A percentile compares a stretch with the other conserved stretches of the same genome.
These are phyloP conservation scores for Talaromyces funiculosus DNA, from an alignment of 2,329 filamentous ascomycete genomes.

Conservation along the genomic window DNA sequence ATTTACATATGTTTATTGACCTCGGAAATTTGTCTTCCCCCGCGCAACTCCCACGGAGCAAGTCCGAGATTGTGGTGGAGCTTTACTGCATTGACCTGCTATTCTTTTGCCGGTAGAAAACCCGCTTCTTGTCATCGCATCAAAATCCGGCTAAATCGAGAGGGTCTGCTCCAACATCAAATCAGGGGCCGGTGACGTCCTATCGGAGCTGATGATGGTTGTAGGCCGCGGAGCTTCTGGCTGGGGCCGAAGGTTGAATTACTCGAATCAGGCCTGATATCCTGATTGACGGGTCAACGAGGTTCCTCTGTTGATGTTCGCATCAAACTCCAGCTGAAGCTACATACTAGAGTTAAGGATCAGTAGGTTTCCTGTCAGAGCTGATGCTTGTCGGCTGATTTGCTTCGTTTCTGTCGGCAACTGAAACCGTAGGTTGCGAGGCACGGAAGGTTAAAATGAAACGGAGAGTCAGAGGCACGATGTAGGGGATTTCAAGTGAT, in stretches of 20 bases:
- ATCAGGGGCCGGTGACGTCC: background rate
- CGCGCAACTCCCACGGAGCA: constrained; percentile 1
- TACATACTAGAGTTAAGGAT: too few relatives aligned
- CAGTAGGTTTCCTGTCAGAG: too few relatives aligned
- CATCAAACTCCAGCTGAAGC: background rate
- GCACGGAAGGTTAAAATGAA: background rate
- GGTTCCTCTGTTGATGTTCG: too few relatives aligned
- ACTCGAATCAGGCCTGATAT: too few relatives aligned
- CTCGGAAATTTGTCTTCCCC: background rate
- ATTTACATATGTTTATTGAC: background rate
- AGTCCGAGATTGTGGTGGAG: constrained; percentile 1
- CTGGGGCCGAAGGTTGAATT: background rate
- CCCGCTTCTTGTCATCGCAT: background rate
- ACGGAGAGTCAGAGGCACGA: background rate
- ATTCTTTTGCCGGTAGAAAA: background rate
- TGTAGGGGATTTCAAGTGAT: background rate
- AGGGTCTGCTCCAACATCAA: background rate
- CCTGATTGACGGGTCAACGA: too few relatives aligned
- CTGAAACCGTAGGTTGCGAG: background rate
- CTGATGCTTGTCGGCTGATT: background rate
- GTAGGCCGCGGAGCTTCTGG: background rate
- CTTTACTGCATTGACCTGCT: background rate
- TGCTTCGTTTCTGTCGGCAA: background rate
- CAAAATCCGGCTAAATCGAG: background rate
- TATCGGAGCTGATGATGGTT: background rate